Percentiles rank a stretch among this genome's conserved stretches.
phyloP scores from a whole-genome alignment of 768 basidiomycete species.

The Boletus speciosus region DNA sequence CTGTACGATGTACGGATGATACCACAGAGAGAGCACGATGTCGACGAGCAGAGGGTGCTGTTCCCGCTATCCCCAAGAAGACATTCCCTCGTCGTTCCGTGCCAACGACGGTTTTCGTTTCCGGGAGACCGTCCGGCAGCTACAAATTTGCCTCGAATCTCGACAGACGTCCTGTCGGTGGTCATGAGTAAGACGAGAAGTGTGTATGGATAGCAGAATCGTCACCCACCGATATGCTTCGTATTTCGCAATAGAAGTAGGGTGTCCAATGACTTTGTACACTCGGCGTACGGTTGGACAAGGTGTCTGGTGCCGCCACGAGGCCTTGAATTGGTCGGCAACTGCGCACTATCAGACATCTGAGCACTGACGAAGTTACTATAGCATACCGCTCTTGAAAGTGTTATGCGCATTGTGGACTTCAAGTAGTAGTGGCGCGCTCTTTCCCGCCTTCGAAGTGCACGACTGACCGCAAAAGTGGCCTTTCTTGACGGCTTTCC shows the following conservation, averaged over 20 bases:
- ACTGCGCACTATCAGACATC: slow-evolving; percentile 36
- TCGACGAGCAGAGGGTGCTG: slow-evolving; percentile 46
- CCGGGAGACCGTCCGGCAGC: slow-evolving; percentile 53
- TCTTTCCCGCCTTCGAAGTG: slow-evolving; percentile 50
- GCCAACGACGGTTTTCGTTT: slow-evolving; percentile 74
- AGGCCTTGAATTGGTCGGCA: slow-evolving; percentile 62
- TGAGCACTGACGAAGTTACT: neutral
- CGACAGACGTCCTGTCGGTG: slow-evolving; percentile 46
- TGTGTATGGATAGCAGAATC: neutral
- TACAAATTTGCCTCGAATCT: slow-evolving; percentile 56
- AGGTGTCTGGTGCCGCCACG: slow-evolving; percentile 60
- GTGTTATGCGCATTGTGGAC: slow-evolving; percentile 57
- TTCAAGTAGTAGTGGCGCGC: slow-evolving; percentile 55
- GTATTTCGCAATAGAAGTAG: slow-evolving; percentile 50
- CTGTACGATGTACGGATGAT: slow-evolving; percentile 66
- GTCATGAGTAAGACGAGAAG: neutral
- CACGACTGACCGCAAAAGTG: slow-evolving; percentile 63
- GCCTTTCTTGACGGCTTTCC: slow-evolving; percentile 55
- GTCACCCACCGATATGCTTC: slow-evolving; percentile 54
- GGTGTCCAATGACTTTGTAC: slow-evolving; percentile 59
- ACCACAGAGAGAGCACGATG: slow-evolving; percentile 58
- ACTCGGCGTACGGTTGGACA: slow-evolving; percentile 58
- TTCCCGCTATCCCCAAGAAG: slow-evolving; percentile 61
- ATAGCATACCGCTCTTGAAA: slow-evolving; percentile 57
- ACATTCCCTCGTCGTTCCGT: slow-evolving; percentile 66